Conservation (phyloP, 108 stramenopile species). For the Aureococcus anophagefferens region DNA sequence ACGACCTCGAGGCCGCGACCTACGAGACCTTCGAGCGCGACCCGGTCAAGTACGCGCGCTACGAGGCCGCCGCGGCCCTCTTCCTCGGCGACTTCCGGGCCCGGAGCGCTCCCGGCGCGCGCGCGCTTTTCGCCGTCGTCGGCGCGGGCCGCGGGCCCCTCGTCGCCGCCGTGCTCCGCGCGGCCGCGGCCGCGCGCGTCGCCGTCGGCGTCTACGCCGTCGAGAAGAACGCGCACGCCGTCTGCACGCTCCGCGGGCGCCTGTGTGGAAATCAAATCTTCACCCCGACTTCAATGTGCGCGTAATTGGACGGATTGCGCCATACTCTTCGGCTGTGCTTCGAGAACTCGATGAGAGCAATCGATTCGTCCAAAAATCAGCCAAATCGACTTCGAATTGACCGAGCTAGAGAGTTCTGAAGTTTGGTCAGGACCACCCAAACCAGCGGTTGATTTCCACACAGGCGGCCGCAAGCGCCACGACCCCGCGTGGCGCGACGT, state of each 20-base stretch:
- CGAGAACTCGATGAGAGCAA: too few species aligned
- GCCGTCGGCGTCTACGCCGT: constrained; percentile 56
- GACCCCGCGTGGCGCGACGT: constrained; percentile 56
- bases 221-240: constrained; percentile 94
- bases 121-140: constrained; percentile 66
- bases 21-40: constrained; percentile 96
- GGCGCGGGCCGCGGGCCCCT: constrained; percentile 96
- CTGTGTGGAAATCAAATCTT: constrained; percentile 48
- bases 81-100: constrained; percentile 18
- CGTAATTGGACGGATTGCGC: too few species aligned
- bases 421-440: too few species aligned
- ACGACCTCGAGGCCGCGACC: constrained; percentile 91
- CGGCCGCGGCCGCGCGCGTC: constrained; percentile 51
- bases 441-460: too few species aligned
- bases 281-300: too few species aligned
- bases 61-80: constrained; percentile 63
- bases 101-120: too few species aligned
- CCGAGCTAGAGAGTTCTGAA: too few species aligned
- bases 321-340: too few species aligned
- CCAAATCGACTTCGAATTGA: too few species aligned
- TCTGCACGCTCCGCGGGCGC: constrained; percentile 77
- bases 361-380: too few species aligned
- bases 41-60: constrained; percentile 86
- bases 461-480: too few species aligned
- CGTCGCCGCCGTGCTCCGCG: constrained; percentile 52